Evolutionary conservation across 78 protist species (phyloP).

Genomic region (slime mould (Dictyostelium discoideum)): DNA sequence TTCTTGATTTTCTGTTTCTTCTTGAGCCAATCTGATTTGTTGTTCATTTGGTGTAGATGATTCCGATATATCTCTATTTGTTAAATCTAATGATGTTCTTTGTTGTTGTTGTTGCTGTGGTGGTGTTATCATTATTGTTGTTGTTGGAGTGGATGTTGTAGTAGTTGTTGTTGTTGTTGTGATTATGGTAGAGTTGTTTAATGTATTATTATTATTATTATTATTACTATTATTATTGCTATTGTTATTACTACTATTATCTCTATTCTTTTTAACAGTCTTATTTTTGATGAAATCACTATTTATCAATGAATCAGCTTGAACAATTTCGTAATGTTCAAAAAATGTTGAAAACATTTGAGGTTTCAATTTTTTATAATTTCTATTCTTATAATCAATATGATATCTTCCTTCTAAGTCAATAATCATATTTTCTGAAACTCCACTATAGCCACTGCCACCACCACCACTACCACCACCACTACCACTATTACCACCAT

Average conservation of each 20-base stretch:
- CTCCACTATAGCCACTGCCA: not conserved
- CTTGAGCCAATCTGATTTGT: not conserved
- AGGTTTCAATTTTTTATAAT: conserved; percentile 50
- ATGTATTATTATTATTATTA: no score
- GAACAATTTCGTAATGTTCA: conserved; percentile 22
- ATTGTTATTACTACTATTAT: not conserved
- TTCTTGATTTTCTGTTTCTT: conserved; percentile 12
- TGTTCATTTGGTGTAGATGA: not conserved
- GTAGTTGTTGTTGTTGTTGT: not conserved
- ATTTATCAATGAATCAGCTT: conserved; percentile 28
- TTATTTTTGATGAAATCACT: conserved; percentile 37
- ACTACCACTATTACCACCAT: not conserved
- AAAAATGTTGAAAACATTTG: conserved; percentile 4
- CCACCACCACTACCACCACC: not conserved
- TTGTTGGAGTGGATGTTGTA: not conserved
- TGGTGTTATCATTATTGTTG: conserved; percentile 4
- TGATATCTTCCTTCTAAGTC: conserved; percentile 62
- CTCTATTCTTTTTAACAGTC: not conserved
- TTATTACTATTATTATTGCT: not conserved
- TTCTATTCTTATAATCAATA: conserved; percentile 58
- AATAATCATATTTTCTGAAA: not conserved
- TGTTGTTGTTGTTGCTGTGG: not conserved
- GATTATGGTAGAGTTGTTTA: not conserved
- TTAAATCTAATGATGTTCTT: not conserved
- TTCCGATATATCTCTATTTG: not conserved